phyloP scores from a whole-genome alignment of 768 basidiomycete species.

The Ephemerocybe angulata region DNA sequence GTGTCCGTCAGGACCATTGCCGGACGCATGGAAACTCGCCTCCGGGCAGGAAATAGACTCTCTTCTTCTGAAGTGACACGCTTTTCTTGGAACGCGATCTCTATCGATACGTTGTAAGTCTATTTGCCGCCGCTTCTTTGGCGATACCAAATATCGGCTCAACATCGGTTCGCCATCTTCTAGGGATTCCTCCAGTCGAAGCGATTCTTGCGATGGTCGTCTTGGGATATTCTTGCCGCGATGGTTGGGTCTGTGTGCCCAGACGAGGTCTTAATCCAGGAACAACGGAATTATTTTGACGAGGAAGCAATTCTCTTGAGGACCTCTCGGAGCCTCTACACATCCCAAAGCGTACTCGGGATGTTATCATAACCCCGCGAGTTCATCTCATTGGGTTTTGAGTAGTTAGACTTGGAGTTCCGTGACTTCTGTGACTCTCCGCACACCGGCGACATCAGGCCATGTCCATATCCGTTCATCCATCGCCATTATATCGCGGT shows the following conservation, averaged over 20 bases:
- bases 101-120: conserved; percentile 4
- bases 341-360: not conserved
- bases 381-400: conserved; percentile 2
- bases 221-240: not conserved
- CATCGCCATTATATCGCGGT: not conserved
- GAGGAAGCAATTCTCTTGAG: not conserved
- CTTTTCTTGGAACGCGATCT: not conserved
- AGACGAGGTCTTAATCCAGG: not conserved
- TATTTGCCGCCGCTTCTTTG: conserved; percentile 1
- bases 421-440: conserved; percentile 3
- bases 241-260: not conserved
- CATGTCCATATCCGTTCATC: not conserved
- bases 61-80: not conserved
- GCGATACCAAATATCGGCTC: conserved; percentile 1
- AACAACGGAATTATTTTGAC: not conserved
- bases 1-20: not conserved
- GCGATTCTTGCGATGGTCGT: not conserved
- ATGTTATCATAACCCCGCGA: conserved; percentile 1
- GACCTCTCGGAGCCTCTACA: not conserved
- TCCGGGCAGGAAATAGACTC: conserved; percentile 2
- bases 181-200: not conserved
- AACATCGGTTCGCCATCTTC: not conserved
- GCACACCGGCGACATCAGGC: not conserved
- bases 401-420: conserved; percentile 3
- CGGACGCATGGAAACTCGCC: not conserved